These are phyloP conservation scores for Boletus rubroflammeus DNA, from an alignment of 768 basidiomycete genomes.

Conservation along the genomic window DNA sequence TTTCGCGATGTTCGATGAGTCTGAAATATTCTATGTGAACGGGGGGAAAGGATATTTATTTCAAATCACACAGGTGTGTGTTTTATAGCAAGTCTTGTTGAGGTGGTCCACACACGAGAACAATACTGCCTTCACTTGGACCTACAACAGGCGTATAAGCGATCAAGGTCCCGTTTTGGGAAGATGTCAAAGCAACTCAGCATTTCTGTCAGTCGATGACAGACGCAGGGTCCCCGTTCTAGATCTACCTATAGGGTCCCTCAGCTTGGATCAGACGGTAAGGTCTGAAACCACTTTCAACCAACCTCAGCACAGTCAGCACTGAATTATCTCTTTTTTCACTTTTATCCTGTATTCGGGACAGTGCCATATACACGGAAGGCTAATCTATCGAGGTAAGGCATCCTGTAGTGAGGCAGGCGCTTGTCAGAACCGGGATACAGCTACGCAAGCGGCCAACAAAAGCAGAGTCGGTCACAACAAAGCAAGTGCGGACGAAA, in stretches of 20 bases:
- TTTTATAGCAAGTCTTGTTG: slow-evolving; percentile 6
- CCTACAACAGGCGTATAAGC: slow-evolving; percentile 14
- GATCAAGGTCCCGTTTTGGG: slow-evolving; percentile 3
- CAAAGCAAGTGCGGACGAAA: not conserved
- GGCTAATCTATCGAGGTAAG: not conserved
- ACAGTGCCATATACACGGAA: not conserved
- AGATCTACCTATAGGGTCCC: not conserved
- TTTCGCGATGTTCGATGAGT: not conserved
- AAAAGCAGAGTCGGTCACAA: not conserved
- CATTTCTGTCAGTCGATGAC: not conserved
- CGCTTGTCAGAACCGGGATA: not conserved
- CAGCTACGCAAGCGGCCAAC: not conserved
- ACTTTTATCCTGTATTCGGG: not conserved
- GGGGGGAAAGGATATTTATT: not conserved
- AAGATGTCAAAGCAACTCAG: slow-evolving; percentile 14
- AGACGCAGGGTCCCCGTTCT: not conserved
- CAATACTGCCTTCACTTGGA: slow-evolving; percentile 13
- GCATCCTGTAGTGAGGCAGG: not conserved
- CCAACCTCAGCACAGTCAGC: too few relatives aligned
- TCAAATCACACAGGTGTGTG: not conserved
- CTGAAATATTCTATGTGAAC: not conserved
- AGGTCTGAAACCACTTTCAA: not conserved
- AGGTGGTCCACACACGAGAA: slow-evolving; percentile 5
- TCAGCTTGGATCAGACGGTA: not conserved
- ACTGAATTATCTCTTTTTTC: not conserved